phyloP scores from a whole-genome alignment of 352 stramenopile genomes.

The Phytopythium helicoides region DNA sequence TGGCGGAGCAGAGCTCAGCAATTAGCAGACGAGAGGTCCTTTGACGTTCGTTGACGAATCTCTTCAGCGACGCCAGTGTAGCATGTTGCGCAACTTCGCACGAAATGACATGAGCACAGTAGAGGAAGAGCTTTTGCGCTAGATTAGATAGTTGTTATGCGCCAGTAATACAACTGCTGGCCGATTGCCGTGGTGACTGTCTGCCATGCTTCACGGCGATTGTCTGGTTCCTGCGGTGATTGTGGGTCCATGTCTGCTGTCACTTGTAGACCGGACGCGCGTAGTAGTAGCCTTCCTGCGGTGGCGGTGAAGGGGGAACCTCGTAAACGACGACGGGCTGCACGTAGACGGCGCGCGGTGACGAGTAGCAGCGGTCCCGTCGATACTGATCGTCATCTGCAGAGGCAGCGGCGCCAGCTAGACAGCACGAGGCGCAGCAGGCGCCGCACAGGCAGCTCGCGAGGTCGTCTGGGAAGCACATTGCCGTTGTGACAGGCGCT shows the following conservation, averaged over 20 bases:
- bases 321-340: conserved; percentile 30
- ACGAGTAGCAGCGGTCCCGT: conserved; percentile 12
- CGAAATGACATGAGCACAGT: too few species aligned
- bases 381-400: conserved; percentile 18
- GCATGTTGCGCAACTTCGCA: too few species aligned
- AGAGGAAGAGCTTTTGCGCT: too few species aligned
- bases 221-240: not conserved
- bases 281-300: conserved; percentile 23
- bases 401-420: conserved; percentile 12
- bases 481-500: conserved; percentile 2
- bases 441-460: conserved; percentile 23
- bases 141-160: too few species aligned
- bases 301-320: conserved; percentile 13
- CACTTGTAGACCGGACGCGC: conserved; percentile 1
- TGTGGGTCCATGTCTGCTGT: not conserved
- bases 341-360: conserved; percentile 31
- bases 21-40: too few species aligned
- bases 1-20: too few species aligned
- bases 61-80: too few species aligned
- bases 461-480: conserved; percentile 24
- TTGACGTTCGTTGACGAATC: too few species aligned
- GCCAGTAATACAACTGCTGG: too few species aligned
- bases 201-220: too few species aligned
- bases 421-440: conserved; percentile 20
- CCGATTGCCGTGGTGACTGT: too few species aligned